These are phyloP conservation scores for Symbiodinium natans DNA, from an alignment of 73 alveolate species.

Conservation along the genomic window DNA sequence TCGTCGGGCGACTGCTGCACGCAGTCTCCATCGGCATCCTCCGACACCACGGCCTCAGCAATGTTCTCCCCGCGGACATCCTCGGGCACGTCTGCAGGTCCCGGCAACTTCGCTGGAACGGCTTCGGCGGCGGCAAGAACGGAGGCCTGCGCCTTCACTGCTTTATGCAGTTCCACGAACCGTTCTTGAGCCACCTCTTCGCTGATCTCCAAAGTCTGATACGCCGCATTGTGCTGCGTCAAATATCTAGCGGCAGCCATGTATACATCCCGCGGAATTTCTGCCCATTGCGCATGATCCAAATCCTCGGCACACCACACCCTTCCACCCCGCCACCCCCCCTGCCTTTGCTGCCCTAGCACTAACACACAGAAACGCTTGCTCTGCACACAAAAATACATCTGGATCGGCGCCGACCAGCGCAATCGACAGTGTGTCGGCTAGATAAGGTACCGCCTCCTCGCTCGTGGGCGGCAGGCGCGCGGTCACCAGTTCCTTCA, in stretches of 20 bases:
- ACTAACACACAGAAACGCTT: too few relatives aligned
- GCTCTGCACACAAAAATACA: not conserved
- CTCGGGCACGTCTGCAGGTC: not conserved
- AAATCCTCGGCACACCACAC: not conserved
- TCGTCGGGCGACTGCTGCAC: not conserved
- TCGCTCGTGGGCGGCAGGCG: not conserved
- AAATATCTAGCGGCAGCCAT: not conserved
- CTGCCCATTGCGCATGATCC: conserved; percentile 29
- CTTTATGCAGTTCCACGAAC: not conserved
- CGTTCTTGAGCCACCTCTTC: not conserved
- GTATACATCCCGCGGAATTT: not conserved
- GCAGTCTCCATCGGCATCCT: not conserved
- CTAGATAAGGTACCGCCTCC: not conserved
- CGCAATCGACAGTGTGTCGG: not conserved
- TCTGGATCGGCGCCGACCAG: conserved; percentile 20
- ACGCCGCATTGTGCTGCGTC: conserved; percentile 1
- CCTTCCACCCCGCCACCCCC: too few relatives aligned
- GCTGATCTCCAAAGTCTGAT: not conserved
- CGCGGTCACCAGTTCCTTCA: not conserved
- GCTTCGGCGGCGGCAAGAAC: not conserved
- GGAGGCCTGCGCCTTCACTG: conserved; percentile 11
- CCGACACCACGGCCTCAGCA: not conserved
- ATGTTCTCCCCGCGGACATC: not conserved
- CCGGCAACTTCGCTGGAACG: conserved; percentile 13
- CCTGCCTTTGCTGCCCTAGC: too few relatives aligned